These are phyloP conservation scores for Leptographium wingfieldii DNA, from an alignment of 2,329 filamentous ascomycete genomes.

Conservation along the genomic window DNA sequence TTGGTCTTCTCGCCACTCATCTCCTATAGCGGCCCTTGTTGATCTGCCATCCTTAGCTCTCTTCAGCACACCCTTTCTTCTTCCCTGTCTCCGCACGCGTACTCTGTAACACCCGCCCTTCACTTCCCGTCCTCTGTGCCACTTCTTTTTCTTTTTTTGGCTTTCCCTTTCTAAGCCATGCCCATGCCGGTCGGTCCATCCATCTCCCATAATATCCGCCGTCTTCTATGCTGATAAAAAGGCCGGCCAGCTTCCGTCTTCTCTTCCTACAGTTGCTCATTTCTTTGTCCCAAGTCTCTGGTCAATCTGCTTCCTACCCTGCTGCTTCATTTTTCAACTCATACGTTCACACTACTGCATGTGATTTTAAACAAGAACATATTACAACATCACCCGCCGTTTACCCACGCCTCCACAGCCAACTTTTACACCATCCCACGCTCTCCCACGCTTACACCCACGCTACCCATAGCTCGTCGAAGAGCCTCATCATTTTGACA, in stretches of 20 bases:
- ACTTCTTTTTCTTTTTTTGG: neutral
- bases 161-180: neutral
- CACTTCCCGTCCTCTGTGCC: neutral
- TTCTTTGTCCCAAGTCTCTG: neutral
- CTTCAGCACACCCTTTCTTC: neutral
- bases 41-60: neutral
- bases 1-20: too few species aligned
- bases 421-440: constrained; percentile 7
- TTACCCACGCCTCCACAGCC: constrained; percentile 6
- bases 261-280: neutral
- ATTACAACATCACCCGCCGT: constrained; percentile 3
- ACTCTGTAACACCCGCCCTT: neutral
- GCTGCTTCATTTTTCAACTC: neutral
- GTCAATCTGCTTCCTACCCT: neutral
- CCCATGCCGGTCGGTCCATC: neutral
- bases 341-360: neutral
- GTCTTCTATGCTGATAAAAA: neutral
- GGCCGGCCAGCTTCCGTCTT: neutral
- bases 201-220: neutral
- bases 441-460: constrained; percentile 8
- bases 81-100: neutral
- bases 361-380: neutral
- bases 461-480: constrained; percentile 8
- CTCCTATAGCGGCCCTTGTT: neutral
- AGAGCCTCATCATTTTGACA: constrained; percentile 8